Percentiles rank a stretch among this genome's conserved stretches.
Evolutionary conservation across 192 early-diverging fungal genomes (phyloP).

Genomic region (Linnemannia elongata): DNA sequence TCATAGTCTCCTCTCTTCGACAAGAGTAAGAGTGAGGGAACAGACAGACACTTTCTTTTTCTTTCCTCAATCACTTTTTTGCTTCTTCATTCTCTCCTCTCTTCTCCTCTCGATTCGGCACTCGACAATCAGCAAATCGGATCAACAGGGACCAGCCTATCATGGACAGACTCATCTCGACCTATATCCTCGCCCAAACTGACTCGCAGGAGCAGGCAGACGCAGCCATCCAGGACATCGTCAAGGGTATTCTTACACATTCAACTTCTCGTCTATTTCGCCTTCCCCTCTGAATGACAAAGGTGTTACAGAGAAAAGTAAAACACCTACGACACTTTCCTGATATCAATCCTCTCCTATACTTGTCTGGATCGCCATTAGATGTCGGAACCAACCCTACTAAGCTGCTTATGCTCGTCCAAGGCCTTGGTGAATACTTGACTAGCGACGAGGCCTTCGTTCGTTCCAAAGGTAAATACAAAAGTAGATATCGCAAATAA

Average conservation of each 20-base stretch:
- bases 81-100: conserved; percentile 5
- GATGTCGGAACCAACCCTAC: conserved; percentile 63
- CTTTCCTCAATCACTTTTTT: neutral
- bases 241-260: conserved; percentile 32
- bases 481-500: neutral
- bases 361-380: neutral
- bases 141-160: conserved; percentile 9
- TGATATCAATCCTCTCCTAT: neutral
- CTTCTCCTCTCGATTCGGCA: neutral
- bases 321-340: neutral
- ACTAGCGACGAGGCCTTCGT: conserved; percentile 87
- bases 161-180: conserved; percentile 58
- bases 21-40: neutral
- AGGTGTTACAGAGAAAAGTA: neutral
- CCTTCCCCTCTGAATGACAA: neutral
- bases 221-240: conserved; percentile 56
- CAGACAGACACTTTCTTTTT: neutral
- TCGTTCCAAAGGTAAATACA: conserved; percentile 80
- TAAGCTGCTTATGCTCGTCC: conserved; percentile 83
- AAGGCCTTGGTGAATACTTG: conserved; percentile 80
- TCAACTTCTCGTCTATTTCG: neutral
- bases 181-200: conserved; percentile 56
- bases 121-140: neutral
- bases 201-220: conserved; percentile 57
- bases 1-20: neutral